Evolutionary conservation across 2,329 filamentous ascomycete species (phyloP).

Genomic region (Geosmithia morbida): DNA sequence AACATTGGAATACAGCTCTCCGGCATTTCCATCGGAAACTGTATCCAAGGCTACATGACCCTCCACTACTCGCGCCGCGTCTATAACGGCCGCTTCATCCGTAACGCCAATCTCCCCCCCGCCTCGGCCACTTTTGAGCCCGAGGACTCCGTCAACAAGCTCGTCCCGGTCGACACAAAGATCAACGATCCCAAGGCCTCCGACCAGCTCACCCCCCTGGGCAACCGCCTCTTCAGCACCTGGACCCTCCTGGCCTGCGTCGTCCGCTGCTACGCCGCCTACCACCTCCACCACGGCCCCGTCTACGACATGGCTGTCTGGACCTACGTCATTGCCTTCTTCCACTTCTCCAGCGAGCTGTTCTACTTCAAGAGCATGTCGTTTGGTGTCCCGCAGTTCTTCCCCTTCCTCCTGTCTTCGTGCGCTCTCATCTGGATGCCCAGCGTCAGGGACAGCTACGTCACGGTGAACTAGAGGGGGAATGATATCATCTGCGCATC

Average conservation of each 20-base stretch:
- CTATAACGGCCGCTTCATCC: conserved; percentile 55
- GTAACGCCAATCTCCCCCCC: conserved; percentile 28
- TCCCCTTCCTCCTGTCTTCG: conserved; percentile 38
- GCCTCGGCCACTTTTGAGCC: conserved; percentile 27
- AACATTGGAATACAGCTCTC: conserved; percentile 46
- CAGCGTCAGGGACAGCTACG: conserved; percentile 56
- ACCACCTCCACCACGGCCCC: conserved; percentile 57
- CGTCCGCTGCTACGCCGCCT: conserved; percentile 70
- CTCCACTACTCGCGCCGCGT: conserved; percentile 73
- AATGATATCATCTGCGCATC: no score
- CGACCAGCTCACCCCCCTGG: conserved; percentile 59
- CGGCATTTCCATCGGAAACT: conserved; percentile 70
- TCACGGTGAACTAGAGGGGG: conserved; percentile 19
- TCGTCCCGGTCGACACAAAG: conserved; percentile 21
- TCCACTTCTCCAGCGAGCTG: conserved; percentile 72
- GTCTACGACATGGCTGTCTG: conserved; percentile 71
- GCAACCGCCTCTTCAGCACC: conserved; percentile 69
- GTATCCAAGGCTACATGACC: conserved; percentile 68
- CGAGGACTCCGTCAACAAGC: conserved; percentile 38
- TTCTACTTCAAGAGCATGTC: conserved; percentile 63
- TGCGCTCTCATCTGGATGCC: conserved; percentile 46
- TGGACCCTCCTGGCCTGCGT: conserved; percentile 73
- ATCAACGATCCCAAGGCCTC: conserved; percentile 26
- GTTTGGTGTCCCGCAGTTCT: conserved; percentile 40
- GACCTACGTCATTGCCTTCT: conserved; percentile 66